phyloP scores from a whole-genome alignment of 148 eudicot species.

The Polygonum maritimum region DNA sequence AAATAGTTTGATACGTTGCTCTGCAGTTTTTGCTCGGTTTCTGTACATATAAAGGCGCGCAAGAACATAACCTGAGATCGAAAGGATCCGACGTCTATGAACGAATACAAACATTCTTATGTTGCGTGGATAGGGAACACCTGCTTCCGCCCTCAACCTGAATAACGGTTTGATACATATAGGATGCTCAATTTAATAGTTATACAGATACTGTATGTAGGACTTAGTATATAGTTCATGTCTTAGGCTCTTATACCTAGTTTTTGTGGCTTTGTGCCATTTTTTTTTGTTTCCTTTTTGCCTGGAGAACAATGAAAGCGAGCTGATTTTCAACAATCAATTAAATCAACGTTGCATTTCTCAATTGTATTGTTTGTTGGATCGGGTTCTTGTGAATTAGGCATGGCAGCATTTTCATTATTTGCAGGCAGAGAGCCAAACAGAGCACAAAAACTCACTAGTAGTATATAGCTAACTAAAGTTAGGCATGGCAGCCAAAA shows the following conservation, averaged over 20 bases:
- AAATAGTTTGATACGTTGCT: background rate
- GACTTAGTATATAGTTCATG: background rate
- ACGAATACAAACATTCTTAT: background rate
- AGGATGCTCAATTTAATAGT: background rate
- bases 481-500: constrained; percentile 72
- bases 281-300: background rate
- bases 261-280: background rate
- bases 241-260: background rate
- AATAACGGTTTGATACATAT: background rate
- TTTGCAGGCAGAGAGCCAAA: background rate
- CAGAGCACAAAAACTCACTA: background rate
- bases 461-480: too few species aligned
- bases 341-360: background rate
- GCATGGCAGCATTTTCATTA: background rate
- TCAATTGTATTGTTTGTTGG: background rate
- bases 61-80: background rate
- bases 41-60: background rate
- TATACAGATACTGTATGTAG: background rate
- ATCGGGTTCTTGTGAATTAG: background rate
- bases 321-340: background rate
- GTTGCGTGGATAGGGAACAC: background rate
- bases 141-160: background rate
- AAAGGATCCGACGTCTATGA: background rate
- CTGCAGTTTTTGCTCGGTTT: constrained; percentile 1
- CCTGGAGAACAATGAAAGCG: background rate